Conservation (phyloP, 345 rosid species). For the Chamaenerion angustifolium region DNA sequence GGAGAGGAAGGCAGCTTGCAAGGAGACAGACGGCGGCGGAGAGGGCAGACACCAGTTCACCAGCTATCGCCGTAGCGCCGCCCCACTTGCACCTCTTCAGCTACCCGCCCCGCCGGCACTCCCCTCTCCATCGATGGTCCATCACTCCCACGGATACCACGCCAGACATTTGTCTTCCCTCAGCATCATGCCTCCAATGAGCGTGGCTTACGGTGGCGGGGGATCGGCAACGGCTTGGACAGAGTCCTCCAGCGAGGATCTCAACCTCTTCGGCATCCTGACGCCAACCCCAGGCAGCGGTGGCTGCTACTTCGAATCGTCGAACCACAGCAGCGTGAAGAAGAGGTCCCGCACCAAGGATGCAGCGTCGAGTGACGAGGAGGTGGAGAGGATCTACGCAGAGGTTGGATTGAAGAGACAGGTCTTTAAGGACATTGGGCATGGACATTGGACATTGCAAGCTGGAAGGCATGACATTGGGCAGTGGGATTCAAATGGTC, state of each 20-base stretch:
- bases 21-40: constrained; percentile 31
- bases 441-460: no score
- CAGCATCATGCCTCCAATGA: constrained; percentile 30
- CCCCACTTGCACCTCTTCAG: constrained; percentile 36
- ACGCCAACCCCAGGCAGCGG: no score
- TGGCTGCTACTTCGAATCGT: constrained; percentile 1
- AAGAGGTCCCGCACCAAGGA: constrained; percentile 41
- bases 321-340: constrained; percentile 8
- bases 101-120: constrained; percentile 33
- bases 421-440: constrained; percentile 44
- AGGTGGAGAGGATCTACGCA: constrained; percentile 28
- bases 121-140: constrained; percentile 10
- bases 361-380: constrained; percentile 28
- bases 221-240: constrained; percentile 6
- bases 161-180: constrained; percentile 21
- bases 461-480: no score
- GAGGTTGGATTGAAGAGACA: constrained; percentile 29
- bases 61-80: constrained; percentile 1
- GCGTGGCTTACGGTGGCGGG: constrained; percentile 45
- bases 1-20: constrained; percentile 77
- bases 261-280: constrained; percentile 24
- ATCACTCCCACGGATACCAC: constrained; percentile 26
- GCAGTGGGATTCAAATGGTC: no score
- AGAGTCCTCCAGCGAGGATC: constrained; percentile 47
- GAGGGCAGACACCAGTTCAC: constrained; percentile 4